A percentile compares a stretch with the other conserved stretches of the same genome.
phyloP scores from a whole-genome alignment of 371 early-diverging fungal species.

The Apophysomyces variabilis region DNA sequence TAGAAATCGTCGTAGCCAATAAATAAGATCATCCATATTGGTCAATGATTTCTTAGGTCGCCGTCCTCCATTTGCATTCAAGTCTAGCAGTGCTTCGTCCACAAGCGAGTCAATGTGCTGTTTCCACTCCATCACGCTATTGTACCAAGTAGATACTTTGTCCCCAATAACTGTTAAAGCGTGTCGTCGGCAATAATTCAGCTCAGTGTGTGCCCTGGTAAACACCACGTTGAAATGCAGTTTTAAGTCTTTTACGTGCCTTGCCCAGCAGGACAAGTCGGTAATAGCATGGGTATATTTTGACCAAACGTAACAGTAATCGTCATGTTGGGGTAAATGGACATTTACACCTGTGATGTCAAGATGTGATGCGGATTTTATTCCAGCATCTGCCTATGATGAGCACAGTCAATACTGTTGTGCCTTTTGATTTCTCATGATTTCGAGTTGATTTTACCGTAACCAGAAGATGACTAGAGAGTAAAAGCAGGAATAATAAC shows the following conservation, averaged over 20 bases:
- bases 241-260: not conserved
- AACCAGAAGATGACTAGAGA: not conserved
- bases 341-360: not conserved
- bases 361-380: not conserved
- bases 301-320: not conserved
- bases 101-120: conserved; percentile 4
- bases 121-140: not conserved
- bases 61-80: not conserved
- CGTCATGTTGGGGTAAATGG: not conserved
- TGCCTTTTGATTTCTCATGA: too few relatives aligned
- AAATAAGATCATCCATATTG: not conserved
- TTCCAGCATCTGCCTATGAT: not conserved
- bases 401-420: not conserved
- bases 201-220: not conserved
- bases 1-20: not conserved
- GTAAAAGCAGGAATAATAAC: not conserved
- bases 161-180: not conserved
- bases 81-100: not conserved
- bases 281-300: not conserved
- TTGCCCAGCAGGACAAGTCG: not conserved
- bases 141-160: not conserved
- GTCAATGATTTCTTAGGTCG: not conserved
- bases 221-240: not conserved
- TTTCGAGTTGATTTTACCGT: not conserved
- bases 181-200: not conserved